These are phyloP conservation scores for Aspergillus sp. DNA, from an alignment of 2,329 filamentous ascomycete genomes.

Conservation along the genomic window DNA sequence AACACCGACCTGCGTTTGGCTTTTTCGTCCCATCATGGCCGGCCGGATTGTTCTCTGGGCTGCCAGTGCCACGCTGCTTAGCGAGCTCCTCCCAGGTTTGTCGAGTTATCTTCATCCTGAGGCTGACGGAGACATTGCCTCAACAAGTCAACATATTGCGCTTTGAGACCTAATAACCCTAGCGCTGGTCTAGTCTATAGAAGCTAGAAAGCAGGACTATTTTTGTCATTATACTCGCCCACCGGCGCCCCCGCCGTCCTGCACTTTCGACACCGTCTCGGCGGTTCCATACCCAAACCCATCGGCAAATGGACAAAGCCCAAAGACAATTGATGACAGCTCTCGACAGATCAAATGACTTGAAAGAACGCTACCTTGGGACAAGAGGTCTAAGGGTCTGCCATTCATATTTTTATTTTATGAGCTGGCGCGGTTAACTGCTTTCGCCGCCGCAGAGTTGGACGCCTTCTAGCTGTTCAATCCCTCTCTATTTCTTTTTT, in stretches of 20 bases:
- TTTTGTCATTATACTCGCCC: slow-evolving; percentile 16
- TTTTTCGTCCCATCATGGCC: slow-evolving; percentile 1
- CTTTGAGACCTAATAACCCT: slow-evolving; percentile 1
- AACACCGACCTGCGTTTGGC: not conserved
- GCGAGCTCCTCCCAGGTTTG: not conserved
- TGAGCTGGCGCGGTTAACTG: not conserved
- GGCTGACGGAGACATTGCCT: not conserved
- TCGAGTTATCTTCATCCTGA: not conserved
- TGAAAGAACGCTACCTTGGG: not conserved
- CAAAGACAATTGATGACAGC: not conserved
- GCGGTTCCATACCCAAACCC: slow-evolving; percentile 3
- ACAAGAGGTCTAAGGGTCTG: not conserved
- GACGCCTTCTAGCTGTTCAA: not conserved
- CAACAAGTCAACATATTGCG: not conserved
- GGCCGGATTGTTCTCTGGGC: not conserved
- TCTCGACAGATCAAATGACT: slow-evolving; percentile 2
- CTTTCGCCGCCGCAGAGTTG: not conserved
- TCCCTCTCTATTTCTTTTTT: not conserved
- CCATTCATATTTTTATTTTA: not conserved
- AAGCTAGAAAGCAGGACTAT: slow-evolving; percentile 9
- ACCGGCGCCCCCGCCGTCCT: not conserved
- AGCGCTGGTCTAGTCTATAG: slow-evolving; percentile 6
- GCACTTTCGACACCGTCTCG: slow-evolving; percentile 2
- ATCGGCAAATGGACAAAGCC: not conserved
- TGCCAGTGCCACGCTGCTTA: slow-evolving; percentile 4